Percentiles rank a stretch among this genome's conserved stretches.
Conservation (phyloP, 2,329 filamentous ascomycete species). For the Ramularia endophylla region DNA sequence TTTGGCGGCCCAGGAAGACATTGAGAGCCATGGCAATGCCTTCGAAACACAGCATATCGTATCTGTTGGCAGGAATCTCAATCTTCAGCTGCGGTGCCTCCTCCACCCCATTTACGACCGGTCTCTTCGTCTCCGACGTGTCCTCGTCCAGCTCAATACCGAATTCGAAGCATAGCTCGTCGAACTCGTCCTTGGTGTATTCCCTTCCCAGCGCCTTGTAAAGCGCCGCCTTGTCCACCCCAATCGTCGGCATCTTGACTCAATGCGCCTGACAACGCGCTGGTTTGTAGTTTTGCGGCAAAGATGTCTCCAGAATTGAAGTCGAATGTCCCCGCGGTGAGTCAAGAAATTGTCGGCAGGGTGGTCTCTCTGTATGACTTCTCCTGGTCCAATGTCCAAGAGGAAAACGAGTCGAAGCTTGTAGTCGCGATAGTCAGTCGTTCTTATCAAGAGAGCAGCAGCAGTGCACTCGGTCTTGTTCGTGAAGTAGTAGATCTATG, state of each 20-base stretch:
- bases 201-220: constrained; percentile 87
- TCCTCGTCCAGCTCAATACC: constrained; percentile 98
- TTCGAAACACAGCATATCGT: constrained; percentile 95
- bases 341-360: too few relatives aligned
- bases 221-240: constrained; percentile 92
- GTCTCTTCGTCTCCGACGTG: constrained; percentile 68
- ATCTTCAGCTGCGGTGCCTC: constrained; percentile 94
- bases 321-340: too few relatives aligned
- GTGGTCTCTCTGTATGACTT: too few relatives aligned
- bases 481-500: too few relatives aligned
- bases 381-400: too few relatives aligned
- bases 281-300: constrained; percentile 2
- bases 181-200: constrained; percentile 91
- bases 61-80: constrained; percentile 88
- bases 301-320: neutral
- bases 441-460: too few relatives aligned
- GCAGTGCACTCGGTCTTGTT: too few relatives aligned
- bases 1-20: constrained; percentile 75
- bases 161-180: constrained; percentile 97
- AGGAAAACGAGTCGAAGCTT: too few relatives aligned
- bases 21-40: constrained; percentile 94
- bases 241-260: constrained; percentile 83
- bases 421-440: too few relatives aligned
- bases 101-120: constrained; percentile 69
- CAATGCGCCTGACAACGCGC: constrained; percentile 16